Conservation (phyloP, 2,329 filamentous ascomycete species). For the Didymella arachidicola region DNA sequence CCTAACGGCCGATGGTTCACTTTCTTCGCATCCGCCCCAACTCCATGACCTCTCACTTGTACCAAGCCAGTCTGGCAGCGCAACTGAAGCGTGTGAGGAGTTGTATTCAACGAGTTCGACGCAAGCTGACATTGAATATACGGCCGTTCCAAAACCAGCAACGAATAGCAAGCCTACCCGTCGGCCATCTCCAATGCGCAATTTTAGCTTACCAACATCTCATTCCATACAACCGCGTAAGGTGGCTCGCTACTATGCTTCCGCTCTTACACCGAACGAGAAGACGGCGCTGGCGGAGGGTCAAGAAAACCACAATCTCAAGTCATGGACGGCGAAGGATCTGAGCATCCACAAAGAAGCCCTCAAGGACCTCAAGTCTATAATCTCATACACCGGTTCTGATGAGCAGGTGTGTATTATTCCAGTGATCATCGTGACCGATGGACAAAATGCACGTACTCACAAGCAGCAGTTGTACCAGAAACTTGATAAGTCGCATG, state of each 20-base stretch:
- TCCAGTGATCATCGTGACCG: slow-evolving; percentile 17
- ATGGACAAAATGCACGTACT: slow-evolving; percentile 13
- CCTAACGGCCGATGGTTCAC: neutral
- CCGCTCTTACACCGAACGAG: slow-evolving; percentile 29
- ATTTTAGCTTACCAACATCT: neutral
- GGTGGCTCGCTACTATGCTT: slow-evolving; percentile 32
- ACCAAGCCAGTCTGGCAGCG: neutral
- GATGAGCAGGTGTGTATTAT: slow-evolving; percentile 25
- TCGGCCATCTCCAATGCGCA: neutral
- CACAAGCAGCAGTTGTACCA: slow-evolving; percentile 9
- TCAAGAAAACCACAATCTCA: slow-evolving; percentile 32
- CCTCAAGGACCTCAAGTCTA: slow-evolving; percentile 22
- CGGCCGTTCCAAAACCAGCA: neutral
- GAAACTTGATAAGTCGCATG: neutral
- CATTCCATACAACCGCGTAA: neutral
- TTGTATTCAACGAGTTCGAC: neutral
- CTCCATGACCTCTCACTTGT: neutral
- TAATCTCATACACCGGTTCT: slow-evolving; percentile 15
- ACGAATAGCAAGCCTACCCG: neutral
- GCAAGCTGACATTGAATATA: neutral
- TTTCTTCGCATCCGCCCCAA: neutral
- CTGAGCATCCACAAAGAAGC: slow-evolving; percentile 18
- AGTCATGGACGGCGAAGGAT: slow-evolving; percentile 25
- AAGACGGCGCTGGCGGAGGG: slow-evolving; percentile 25
- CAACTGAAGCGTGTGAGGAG: neutral